Evolutionary conservation across 163 green algal genomes (phyloP), one percentile per base, ranked within the genome.

Genomic region (Smithsoniella earleae): DNA sequence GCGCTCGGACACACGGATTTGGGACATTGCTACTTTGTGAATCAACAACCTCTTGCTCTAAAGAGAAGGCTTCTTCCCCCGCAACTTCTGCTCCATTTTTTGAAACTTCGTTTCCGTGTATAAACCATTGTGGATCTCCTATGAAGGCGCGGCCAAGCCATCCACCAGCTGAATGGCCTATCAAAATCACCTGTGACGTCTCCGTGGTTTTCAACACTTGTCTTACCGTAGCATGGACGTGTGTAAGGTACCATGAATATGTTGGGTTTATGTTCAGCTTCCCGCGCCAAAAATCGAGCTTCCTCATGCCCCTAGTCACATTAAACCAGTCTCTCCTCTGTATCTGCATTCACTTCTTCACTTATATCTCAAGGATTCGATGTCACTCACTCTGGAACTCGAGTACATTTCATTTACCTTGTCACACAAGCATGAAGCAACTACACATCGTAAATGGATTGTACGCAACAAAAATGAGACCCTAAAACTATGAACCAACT

Each of bases 141-240:
- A 85, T 46, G 77, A 77, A 87, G 2, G 82, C 82, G 0, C 82
- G 43, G 44, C 73, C 82, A 49, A 87, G 66, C 82, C 82, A 87
- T 36, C 82, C 82, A 27, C 82, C 82, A 18, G 82, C 82, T 28
- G 75, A 82, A 64, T 87, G 82, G 6, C 74, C 73, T 16, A 87
- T 74, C 31, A 87, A 38, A 20, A 81, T 44, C 55, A 83, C 81
- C 74, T 82, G 76, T n/a, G 73, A 46, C 25, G 76, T 46, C 5
- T 77, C 79, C 2, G 80, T 83, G 62, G 81, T 78, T 46, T 74
- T 30, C 20, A 82, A 72, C 27, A 78, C 77, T 20, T 37, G 34
- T 58, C 74, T 22, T 33, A 87, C 78, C 0, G 80, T 79, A 1
- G 28, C 75, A 2, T 72, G 73, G 36, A 85, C 73, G 0, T 58